These are phyloP conservation scores for Liriodendron chinense DNA, from an alignment of 164 flowering plant species.

Conservation along the genomic window DNA sequence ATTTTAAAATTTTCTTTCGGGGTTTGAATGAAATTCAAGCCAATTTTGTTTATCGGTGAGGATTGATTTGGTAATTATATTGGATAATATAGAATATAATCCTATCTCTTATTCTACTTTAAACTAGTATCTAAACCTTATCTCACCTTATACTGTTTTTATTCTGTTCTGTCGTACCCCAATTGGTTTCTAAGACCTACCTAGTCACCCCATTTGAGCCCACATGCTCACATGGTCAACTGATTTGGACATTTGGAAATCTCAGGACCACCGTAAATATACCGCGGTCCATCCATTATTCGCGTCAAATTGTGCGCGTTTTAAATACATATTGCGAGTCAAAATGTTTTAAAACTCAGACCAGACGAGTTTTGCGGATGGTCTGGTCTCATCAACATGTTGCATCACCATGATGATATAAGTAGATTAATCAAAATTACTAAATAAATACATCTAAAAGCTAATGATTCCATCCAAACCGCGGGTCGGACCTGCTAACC, in stretches of 20 bases:
- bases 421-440: too few relatives aligned
- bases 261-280: too few relatives aligned
- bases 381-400: too few relatives aligned
- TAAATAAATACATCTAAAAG: too few relatives aligned
- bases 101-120: constrained; percentile 15
- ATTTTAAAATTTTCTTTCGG: constrained; percentile 11
- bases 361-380: too few relatives aligned
- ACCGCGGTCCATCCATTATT: too few relatives aligned
- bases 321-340: too few relatives aligned
- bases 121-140: constrained; percentile 25
- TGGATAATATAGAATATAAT: constrained; percentile 43
- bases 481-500: too few relatives aligned
- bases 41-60: constrained; percentile 11
- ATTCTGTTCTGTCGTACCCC: not conserved
- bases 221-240: not conserved
- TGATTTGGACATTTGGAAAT: not conserved
- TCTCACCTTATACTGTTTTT: constrained; percentile 9
- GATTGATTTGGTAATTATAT: constrained; percentile 10
- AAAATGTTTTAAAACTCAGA: too few relatives aligned
- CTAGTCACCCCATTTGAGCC: not conserved
- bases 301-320: too few relatives aligned
- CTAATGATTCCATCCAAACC: too few relatives aligned
- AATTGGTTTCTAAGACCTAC: not conserved
- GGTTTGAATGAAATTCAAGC: constrained; percentile 1
- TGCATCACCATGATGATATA: too few relatives aligned